phyloP scores from a whole-genome alignment of 2,329 filamentous ascomycete species.

The Xylaria sp. region DNA sequence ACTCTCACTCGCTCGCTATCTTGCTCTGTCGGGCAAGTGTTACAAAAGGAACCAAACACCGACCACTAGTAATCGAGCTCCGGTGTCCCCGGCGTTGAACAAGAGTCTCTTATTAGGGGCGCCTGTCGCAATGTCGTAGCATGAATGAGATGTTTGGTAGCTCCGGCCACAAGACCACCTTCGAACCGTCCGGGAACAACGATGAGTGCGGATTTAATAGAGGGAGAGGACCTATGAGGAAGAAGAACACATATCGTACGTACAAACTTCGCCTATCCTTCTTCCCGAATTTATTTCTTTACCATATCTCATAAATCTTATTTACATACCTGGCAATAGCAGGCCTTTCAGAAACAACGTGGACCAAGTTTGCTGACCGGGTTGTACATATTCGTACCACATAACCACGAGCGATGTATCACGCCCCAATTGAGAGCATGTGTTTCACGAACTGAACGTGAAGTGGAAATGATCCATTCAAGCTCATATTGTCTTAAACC shows the following conservation, averaged over 20 bases:
- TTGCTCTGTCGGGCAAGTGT: neutral
- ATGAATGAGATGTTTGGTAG: neutral
- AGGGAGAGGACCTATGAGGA: too few relatives aligned
- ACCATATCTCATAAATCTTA: too few relatives aligned
- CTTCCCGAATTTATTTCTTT: too few relatives aligned
- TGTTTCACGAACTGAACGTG: neutral
- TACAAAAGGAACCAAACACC: neutral
- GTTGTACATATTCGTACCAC: neutral
- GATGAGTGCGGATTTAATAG: too few relatives aligned
- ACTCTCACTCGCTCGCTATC: neutral
- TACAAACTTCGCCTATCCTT: too few relatives aligned
- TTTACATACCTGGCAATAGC: too few relatives aligned
- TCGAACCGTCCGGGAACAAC: neutral
- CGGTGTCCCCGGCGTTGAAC: neutral
- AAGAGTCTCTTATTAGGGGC: neutral
- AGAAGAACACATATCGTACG: too few relatives aligned
- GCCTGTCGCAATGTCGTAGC: neutral
- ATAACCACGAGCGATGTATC: neutral
- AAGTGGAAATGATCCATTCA: neutral
- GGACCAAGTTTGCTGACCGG: too few relatives aligned
- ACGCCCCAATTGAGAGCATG: neutral
- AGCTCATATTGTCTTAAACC: neutral
- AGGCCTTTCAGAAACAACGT: neutral
- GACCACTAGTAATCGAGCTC: conserved; percentile 1
- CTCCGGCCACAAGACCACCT: neutral